phyloP scores from a whole-genome alignment of 768 basidiomycete species.

The Termitomyces sp. region DNA sequence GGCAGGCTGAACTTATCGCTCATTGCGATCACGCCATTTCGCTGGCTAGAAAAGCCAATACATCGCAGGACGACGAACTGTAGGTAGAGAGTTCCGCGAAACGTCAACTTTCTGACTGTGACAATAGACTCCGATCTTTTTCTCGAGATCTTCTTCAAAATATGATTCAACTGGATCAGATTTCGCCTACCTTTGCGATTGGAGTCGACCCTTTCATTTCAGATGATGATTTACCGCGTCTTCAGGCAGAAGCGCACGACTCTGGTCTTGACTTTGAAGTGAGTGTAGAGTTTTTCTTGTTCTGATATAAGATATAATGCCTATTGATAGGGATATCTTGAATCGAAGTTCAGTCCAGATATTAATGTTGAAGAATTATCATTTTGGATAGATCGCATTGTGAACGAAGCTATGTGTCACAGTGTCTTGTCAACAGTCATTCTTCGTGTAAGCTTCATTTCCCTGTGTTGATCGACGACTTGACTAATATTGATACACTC shows the following conservation, averaged over 20 bases:
- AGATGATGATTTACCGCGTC: slow-evolving; percentile 46
- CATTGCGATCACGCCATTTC: slow-evolving; percentile 51
- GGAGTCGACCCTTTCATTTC: slow-evolving; percentile 52
- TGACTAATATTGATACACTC: neutral
- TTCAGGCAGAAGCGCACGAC: slow-evolving; percentile 62
- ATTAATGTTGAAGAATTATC: slow-evolving; percentile 34
- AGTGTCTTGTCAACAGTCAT: slow-evolving; percentile 54
- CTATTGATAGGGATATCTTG: slow-evolving; percentile 49
- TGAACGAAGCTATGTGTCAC: slow-evolving; percentile 58
- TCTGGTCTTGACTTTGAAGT: slow-evolving; percentile 60
- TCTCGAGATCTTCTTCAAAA: slow-evolving; percentile 55
- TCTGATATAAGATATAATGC: slow-evolving; percentile 7
- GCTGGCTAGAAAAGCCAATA: slow-evolving; percentile 26
- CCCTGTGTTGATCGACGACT: neutral
- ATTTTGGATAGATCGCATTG: slow-evolving; percentile 44
- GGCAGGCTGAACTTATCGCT: slow-evolving; percentile 52
- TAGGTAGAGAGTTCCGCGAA: slow-evolving; percentile 16
- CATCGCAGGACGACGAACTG: slow-evolving; percentile 29
- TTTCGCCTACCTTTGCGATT: slow-evolving; percentile 51
- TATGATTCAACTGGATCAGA: slow-evolving; percentile 48
- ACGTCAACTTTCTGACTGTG: neutral
- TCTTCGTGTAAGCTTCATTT: slow-evolving; percentile 46
- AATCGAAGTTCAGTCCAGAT: slow-evolving; percentile 57
- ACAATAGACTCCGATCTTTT: slow-evolving; percentile 29
- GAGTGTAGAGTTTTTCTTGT: slow-evolving; percentile 15